These are phyloP conservation scores for Phytophthora pistaciae DNA, from an alignment of 352 stramenopile genomes.

Conservation along the genomic window DNA sequence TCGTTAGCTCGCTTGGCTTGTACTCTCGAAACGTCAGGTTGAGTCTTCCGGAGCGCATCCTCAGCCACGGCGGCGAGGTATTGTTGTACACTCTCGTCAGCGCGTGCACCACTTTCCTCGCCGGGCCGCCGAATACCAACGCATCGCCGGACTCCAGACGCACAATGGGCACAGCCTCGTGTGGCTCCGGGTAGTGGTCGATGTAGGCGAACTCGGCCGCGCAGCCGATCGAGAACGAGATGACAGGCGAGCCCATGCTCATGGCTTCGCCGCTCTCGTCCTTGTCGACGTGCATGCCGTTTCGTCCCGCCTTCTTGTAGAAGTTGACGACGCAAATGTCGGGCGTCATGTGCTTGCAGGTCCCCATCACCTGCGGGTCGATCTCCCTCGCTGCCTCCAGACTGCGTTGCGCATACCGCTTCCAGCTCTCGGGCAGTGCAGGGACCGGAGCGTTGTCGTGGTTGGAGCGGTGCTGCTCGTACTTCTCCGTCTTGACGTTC, in stretches of 20 bases:
- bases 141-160: constrained; percentile 72
- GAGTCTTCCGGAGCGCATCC: constrained; percentile 65
- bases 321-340: constrained; percentile 84
- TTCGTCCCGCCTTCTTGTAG: constrained; percentile 78
- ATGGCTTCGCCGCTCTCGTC: constrained; percentile 72
- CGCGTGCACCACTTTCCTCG: constrained; percentile 68
- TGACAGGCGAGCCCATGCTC: constrained; percentile 66
- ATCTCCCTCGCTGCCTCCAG: constrained; percentile 42
- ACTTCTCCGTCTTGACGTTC: constrained; percentile 79
- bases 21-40: constrained; percentile 83
- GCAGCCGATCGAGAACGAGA: constrained; percentile 77
- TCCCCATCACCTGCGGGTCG: constrained; percentile 59
- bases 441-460: constrained; percentile 50
- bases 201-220: constrained; percentile 76
- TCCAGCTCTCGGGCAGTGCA: constrained; percentile 47
- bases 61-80: constrained; percentile 61
- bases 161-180: constrained; percentile 70
- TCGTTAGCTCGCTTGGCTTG: constrained; percentile 48
- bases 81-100: constrained; percentile 72
- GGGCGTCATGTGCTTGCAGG: constrained; percentile 49
- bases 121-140: constrained; percentile 75
- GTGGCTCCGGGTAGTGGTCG: constrained; percentile 61
- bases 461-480: constrained; percentile 67
- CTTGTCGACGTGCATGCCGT: constrained; percentile 82
- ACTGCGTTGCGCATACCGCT: constrained; percentile 44